Percentiles rank a stretch among this genome's conserved stretches.
Evolutionary conservation across 768 basidiomycete species (phyloP).

Genomic region (Suillus fuscotomentosus): DNA sequence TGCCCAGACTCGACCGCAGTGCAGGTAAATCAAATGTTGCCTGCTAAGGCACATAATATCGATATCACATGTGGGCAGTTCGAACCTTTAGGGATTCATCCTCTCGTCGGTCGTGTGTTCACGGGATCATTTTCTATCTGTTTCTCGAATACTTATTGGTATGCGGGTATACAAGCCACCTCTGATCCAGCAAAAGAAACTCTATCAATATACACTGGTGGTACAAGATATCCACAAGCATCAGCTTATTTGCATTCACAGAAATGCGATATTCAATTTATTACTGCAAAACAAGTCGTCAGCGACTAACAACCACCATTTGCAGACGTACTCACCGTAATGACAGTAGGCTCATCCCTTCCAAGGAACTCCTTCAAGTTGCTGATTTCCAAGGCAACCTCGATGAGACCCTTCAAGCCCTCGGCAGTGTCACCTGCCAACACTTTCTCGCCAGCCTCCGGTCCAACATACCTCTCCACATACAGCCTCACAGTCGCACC

Average conservation of each 20-base stretch:
- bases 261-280: background rate
- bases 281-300: constrained; percentile 13
- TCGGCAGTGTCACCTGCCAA: constrained; percentile 77
- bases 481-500: constrained; percentile 98
- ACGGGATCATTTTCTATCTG: background rate
- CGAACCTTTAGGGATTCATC: background rate
- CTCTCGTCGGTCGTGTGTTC: background rate
- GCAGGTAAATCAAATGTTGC: too few relatives aligned
- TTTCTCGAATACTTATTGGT: background rate
- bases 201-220: background rate
- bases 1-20: too few relatives aligned
- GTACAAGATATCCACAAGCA: background rate
- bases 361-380: constrained; percentile 85
- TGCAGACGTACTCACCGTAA: constrained; percentile 62
- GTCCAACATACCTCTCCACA: constrained; percentile 86
- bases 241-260: background rate
- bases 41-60: too few relatives aligned
- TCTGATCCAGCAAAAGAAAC: background rate
- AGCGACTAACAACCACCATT: background rate
- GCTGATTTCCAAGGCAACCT: constrained; percentile 85
- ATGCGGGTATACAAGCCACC: background rate
- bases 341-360: constrained; percentile 91
- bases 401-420: constrained; percentile 92
- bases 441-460: constrained; percentile 66
- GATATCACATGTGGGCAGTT: background rate